These are phyloP conservation scores for Sugiyamaella chiloensis DNA, from an alignment of 805 yeast species.

Conservation along the genomic window DNA sequence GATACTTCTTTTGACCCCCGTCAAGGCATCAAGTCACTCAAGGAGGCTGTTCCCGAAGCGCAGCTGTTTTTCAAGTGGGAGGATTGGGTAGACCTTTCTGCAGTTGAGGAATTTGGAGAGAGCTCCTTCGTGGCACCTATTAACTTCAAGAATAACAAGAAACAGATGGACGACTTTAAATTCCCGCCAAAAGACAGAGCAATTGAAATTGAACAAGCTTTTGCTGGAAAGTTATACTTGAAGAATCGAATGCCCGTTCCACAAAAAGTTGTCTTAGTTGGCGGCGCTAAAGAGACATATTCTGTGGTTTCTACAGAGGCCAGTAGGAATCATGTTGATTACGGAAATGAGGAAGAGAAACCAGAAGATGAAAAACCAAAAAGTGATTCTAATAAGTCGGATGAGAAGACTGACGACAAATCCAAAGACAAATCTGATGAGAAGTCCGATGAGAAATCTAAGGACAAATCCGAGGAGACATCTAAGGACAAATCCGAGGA, in stretches of 20 bases:
- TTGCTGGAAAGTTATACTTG: slow-evolving; percentile 21
- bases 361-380: no score
- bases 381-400: slow-evolving; percentile 2
- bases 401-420: slow-evolving; percentile 9
- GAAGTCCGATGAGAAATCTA: slow-evolving; percentile 2
- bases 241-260: slow-evolving; percentile 17
- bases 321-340: slow-evolving; percentile 9
- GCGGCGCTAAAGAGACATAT: slow-evolving; percentile 16
- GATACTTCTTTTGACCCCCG: slow-evolving; percentile 11
- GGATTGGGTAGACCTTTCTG: slow-evolving; percentile 30
- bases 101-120: slow-evolving; percentile 12
- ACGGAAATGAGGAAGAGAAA: slow-evolving; percentile 14
- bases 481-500: slow-evolving; percentile 1
- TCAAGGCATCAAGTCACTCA: slow-evolving; percentile 8
- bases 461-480: slow-evolving; percentile 7
- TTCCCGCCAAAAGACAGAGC: slow-evolving; percentile 16
- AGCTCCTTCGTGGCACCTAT: background rate
- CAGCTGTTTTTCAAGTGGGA: slow-evolving; percentile 27
- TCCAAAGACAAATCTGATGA: slow-evolving; percentile 2
- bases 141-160: slow-evolving; percentile 9
- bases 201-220: slow-evolving; percentile 18
- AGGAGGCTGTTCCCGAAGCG: background rate
- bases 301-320: slow-evolving; percentile 6
- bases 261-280: slow-evolving; percentile 21
- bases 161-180: slow-evolving; percentile 12